phyloP scores from a whole-genome alignment of 192 early-diverging fungal species.

The Physocladia obscura region DNA sequence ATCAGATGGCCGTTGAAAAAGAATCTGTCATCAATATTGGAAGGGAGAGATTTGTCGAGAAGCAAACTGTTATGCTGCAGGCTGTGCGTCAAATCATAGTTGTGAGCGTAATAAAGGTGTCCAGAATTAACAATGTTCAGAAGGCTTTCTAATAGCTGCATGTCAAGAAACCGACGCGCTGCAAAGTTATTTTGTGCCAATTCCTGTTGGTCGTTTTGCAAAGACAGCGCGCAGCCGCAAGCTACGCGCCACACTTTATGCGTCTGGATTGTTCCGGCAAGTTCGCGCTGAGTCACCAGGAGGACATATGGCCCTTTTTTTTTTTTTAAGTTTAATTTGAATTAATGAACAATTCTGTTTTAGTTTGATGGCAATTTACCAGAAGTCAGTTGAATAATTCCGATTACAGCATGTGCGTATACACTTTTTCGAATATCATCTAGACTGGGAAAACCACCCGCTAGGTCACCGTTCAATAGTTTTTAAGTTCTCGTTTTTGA shows the following conservation, averaged over 20 bases:
- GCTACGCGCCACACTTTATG: conserved; percentile 59
- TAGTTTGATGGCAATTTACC: conserved; percentile 23
- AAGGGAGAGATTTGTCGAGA: conserved; percentile 24
- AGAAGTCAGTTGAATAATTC: conserved; percentile 39
- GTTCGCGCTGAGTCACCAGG: conserved; percentile 41
- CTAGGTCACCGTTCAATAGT: neutral
- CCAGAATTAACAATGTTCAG: conserved; percentile 46
- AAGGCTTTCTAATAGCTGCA: conserved; percentile 41
- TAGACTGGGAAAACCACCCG: neutral
- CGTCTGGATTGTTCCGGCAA: conserved; percentile 51
- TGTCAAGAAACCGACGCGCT: no score
- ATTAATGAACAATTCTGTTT: neutral
- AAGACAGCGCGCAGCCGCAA: neutral
- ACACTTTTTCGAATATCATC: conserved; percentile 15
- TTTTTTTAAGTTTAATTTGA: neutral
- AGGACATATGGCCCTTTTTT: conserved; percentile 53
- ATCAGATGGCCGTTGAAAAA: conserved; percentile 51
- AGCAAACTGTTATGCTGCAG: conserved; percentile 51
- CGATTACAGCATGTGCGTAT: conserved; percentile 44
- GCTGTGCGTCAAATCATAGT: conserved; percentile 60
- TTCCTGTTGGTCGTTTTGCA: neutral
- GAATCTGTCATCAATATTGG: conserved; percentile 48
- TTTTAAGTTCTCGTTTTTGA: neutral
- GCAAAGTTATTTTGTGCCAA: neutral
- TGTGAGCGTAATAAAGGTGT: conserved; percentile 50